A percentile compares a stretch with the other conserved stretches of the same genome.
Conservation (phyloP, 768 basidiomycete genomes). For the Termitomyces bulborhizus region DNA sequence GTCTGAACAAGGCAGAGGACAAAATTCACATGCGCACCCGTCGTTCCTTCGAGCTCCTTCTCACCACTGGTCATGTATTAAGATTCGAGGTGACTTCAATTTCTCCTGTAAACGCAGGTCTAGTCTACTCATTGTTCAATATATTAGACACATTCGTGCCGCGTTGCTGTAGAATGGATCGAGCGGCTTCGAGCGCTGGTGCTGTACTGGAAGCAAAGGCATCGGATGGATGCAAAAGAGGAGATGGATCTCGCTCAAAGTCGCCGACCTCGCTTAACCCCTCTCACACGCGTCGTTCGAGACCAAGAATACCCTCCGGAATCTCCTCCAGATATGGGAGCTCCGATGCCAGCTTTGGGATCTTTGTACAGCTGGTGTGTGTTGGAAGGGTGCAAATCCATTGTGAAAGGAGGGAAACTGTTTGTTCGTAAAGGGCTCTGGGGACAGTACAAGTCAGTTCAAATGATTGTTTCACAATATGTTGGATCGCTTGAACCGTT, state of each 20-base stretch:
- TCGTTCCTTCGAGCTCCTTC: constrained; percentile 72
- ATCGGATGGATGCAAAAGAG: constrained; percentile 66
- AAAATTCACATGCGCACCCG: constrained; percentile 44
- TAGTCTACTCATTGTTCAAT: background rate
- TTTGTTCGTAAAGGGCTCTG: constrained; percentile 65
- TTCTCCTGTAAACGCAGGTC: background rate
- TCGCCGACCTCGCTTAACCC: constrained; percentile 54
- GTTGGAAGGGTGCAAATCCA: constrained; percentile 70
- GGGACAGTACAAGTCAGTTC: constrained; percentile 73
- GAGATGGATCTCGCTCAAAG: constrained; percentile 77
- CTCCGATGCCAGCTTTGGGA: constrained; percentile 50
- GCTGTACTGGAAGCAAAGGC: constrained; percentile 74
- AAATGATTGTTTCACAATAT: background rate
- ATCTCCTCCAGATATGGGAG: constrained; percentile 44
- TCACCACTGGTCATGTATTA: constrained; percentile 61
- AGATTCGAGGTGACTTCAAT: constrained; percentile 65
- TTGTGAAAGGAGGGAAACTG: constrained; percentile 67
- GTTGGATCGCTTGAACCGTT: constrained; percentile 1
- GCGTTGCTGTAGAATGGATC: constrained; percentile 81
- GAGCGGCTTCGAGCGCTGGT: constrained; percentile 62
- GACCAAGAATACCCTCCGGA: constrained; percentile 42
- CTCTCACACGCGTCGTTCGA: constrained; percentile 36
- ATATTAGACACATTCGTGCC: constrained; percentile 54
- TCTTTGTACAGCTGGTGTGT: constrained; percentile 86
- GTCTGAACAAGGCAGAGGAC: constrained; percentile 34